Evolutionary conservation across 139 green algal genomes (phyloP), one percentile per base, ranked within the genome.

Genomic region (Tetradesmus obliquus): DNA sequence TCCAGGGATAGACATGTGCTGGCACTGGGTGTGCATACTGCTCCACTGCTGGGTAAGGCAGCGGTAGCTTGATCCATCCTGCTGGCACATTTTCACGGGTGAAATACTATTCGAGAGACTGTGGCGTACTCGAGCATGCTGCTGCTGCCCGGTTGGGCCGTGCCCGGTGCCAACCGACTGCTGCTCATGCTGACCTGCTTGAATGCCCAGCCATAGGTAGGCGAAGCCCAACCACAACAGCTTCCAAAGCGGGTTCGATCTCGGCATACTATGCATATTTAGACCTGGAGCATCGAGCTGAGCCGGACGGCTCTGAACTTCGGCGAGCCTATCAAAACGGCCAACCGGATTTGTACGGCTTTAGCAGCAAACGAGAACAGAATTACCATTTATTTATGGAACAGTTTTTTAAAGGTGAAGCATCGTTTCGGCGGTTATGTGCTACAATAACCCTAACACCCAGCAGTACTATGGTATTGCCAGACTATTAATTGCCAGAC

Each of bases 41-140:
- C 9, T 69, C 57, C 6, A 84, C 80, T 13, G 81, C 89, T 24
- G 89, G 89, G 32, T 92, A 88, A 12, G 89, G 82, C 13, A 92
- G 53, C 7, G 89, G 89, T 5, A 92, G 51, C 80, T 84, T 83
- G 62, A 92, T 76, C 88, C 88, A 91, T 6, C 88, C 88, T 91
- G 79, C 15, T 69, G 9, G 72, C 72, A 81, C 72, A 32, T 51
- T 45, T 20, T 13, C 20, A 71, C 9, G 60, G 60, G 60, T 71
- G 0, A 71, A 71, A 0, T 2, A 0, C 60, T 71, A 19, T 19
- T 15, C 60, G 9, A 79, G 9, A 5, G 7, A 22, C 62, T 79
- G 0, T 3, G 20, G 12, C 66, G 62, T 24, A 5, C n/a, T 45
- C 62, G 24, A 45, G 8, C 60, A 5, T 76, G 62, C 62, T 89